Base-by-base conservation (phyloP, 768 basidiomycete species). In the Trametes cinnabarina region DNA sequence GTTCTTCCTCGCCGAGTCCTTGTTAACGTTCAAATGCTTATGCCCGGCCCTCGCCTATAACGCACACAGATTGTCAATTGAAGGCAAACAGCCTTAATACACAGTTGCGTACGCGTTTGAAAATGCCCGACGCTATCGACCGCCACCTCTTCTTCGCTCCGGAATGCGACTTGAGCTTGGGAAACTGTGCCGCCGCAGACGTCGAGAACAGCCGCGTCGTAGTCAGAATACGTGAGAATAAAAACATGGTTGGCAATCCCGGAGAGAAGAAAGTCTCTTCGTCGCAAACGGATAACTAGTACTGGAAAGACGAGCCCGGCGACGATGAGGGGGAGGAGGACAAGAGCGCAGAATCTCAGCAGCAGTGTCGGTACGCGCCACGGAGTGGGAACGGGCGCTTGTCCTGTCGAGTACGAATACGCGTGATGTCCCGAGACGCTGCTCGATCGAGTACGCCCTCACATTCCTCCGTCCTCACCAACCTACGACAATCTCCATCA, bases 111-210 rank as follows among this genome's bases (percentile, higher is more conserved):
- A 91, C 89, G 64, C 89, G 87, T 77, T 92, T 91, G 77, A 90
- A 92, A 15, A 76, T 69, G 43, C 69, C 76, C 17, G 82, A 84
- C n/a, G 82, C 81, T 43, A 90, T 71, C 3, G 86, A 85, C 56
- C 82, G 76, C 88, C 88, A 92, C 60, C 90, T 77, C 72, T 92
- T 92, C 75, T 91, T 91, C 22, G 90, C 81, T 10, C 89, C 90
- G 3, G 83, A 86, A 69, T 92, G 90, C 1, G 86, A 82, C 71
- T 92, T 92, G 65, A 92, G 74, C 74, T 92, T 92, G 51, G 89
- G 90, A 53, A 84, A 87, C 52, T 80, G 77, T 26, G 71, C 69
- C 1, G 78, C 61, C 7, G 81, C 71, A 4, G 84, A 82, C 14
- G 84, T 82, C 35, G 89, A 87, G 71, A 92, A 89, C 20, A 65